phyloP scores from a whole-genome alignment of 768 basidiomycete species.

The Mycena filopes region DNA sequence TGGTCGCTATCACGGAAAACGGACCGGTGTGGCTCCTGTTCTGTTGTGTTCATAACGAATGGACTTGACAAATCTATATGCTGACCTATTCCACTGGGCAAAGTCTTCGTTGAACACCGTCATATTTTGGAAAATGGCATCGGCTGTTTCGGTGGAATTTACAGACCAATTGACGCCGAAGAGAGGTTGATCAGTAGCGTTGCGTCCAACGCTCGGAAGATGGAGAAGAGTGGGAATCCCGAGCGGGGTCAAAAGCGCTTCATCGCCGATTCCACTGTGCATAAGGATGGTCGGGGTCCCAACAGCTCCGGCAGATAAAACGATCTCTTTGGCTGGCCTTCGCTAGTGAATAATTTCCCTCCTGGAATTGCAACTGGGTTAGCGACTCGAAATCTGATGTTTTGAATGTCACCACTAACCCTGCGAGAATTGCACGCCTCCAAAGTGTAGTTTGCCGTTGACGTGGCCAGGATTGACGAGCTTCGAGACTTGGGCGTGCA shows the following conservation, averaged over 20 bases:
- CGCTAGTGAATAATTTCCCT: background rate
- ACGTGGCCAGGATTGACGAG: background rate
- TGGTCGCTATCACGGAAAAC: constrained; percentile 25
- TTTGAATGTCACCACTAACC: background rate
- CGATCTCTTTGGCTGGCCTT: constrained; percentile 37
- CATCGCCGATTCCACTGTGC: constrained; percentile 37
- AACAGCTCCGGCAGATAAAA: constrained; percentile 40
- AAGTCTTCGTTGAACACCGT: constrained; percentile 27
- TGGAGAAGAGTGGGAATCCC: constrained; percentile 32
- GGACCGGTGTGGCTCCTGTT: constrained; percentile 34
- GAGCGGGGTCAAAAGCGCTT: constrained; percentile 1
- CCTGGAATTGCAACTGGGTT: too few species aligned
- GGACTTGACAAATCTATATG: too few species aligned
- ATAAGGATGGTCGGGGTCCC: constrained; percentile 38
- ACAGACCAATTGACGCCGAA: constrained; percentile 6
- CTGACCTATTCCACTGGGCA: constrained; percentile 30
- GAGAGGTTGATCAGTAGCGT: constrained; percentile 12
- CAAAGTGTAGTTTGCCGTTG: background rate
- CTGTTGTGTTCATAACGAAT: too few species aligned
- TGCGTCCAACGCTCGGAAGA: constrained; percentile 36
- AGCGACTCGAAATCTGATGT: background rate
- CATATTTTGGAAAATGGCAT: constrained; percentile 26
- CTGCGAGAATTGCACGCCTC: background rate
- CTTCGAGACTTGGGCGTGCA: constrained; percentile 32
- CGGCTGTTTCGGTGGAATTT: constrained; percentile 15